Percentiles rank a stretch among this genome's conserved stretches.
Evolutionary conservation across 192 early-diverging fungal species (phyloP).

Genomic region (Umbelopsis sp.): DNA sequence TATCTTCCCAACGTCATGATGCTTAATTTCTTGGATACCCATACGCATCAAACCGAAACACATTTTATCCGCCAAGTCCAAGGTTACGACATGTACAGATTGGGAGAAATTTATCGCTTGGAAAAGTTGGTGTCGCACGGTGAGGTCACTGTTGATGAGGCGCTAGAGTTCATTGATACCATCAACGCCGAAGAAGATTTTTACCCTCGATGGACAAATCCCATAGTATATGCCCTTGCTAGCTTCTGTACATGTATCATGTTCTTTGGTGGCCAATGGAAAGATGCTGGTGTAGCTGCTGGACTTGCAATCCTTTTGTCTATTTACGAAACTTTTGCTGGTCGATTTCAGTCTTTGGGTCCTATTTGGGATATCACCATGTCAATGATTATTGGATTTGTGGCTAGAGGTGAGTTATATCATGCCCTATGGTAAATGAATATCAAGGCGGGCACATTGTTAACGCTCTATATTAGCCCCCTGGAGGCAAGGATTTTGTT

Average conservation of each 20-base stretch:
- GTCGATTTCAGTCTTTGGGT: conserved; percentile 49
- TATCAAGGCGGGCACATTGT: not conserved
- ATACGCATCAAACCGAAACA: conserved; percentile 75
- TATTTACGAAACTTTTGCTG: conserved; percentile 54
- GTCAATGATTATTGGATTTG: conserved; percentile 50
- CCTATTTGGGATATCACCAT: conserved; percentile 53
- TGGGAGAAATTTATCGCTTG: conserved; percentile 63
- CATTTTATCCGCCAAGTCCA: conserved; percentile 64
- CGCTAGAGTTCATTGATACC: conserved; percentile 61
- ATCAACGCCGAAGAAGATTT: conserved; percentile 57
- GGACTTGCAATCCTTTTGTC: conserved; percentile 53
- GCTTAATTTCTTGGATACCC: conserved; percentile 69
- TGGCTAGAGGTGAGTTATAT: conserved; percentile 34
- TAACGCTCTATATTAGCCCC: conserved; percentile 22
- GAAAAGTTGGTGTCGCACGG: conserved; percentile 67
- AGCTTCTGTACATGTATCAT: conserved; percentile 65
- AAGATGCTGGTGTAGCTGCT: conserved; percentile 61
- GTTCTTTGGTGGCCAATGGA: conserved; percentile 73
- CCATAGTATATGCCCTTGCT: conserved; percentile 55
- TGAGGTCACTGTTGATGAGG: conserved; percentile 64
- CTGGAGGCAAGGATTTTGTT: conserved; percentile 60
- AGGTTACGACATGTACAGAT: conserved; percentile 70
- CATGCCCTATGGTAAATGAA: not conserved
- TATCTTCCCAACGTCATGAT: conserved; percentile 76
- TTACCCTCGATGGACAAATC: conserved; percentile 62